These are phyloP conservation scores for Fusarium sp. DNA, from an alignment of 2,329 filamentous ascomycete species.

Conservation along the genomic window DNA sequence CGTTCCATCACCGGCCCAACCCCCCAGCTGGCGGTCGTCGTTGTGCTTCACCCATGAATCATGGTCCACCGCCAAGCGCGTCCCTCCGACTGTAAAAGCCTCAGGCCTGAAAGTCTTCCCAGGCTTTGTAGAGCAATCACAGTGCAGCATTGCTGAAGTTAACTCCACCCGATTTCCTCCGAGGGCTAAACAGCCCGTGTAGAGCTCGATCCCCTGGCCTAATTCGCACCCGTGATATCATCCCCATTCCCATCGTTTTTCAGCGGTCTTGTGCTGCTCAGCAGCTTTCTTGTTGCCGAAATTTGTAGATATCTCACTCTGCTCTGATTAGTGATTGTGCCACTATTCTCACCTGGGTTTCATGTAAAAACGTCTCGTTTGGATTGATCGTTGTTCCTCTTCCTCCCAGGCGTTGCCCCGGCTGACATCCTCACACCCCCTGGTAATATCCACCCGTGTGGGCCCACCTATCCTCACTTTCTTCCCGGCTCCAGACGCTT, in stretches of 20 bases:
- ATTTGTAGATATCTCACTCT: conserved; percentile 6
- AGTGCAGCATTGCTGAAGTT: conserved; percentile 42
- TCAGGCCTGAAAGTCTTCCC: conserved; percentile 47
- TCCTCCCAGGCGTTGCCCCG: conserved; percentile 49
- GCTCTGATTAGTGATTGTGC: conserved; percentile 12
- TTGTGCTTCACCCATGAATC: conserved; percentile 48
- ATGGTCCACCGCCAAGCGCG: conserved; percentile 50
- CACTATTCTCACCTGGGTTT: conserved; percentile 35
- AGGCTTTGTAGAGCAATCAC: conserved; percentile 46
- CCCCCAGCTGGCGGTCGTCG: conserved; percentile 38
- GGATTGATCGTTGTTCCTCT: conserved; percentile 43
- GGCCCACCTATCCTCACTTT: conserved; percentile 52
- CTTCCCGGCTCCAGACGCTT: conserved; percentile 51
- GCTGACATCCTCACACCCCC: conserved; percentile 51
- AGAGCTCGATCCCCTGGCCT: conserved; percentile 35
- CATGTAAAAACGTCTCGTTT: conserved; percentile 49
- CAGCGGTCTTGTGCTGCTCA: conserved; percentile 19
- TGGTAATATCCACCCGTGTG: conserved; percentile 48
- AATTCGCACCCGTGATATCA: conserved; percentile 45
- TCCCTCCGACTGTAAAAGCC: conserved; percentile 48
- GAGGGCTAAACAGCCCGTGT: conserved; percentile 48
- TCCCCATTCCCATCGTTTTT: conserved; percentile 24
- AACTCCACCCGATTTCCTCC: conserved; percentile 52
- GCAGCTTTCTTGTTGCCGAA: not conserved
- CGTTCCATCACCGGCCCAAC: conserved; percentile 44